A percentile compares a stretch with the other conserved stretches of the same genome.
Evolutionary conservation across 139 green algal species (phyloP).

Genomic region (Chlorella sp.): DNA sequence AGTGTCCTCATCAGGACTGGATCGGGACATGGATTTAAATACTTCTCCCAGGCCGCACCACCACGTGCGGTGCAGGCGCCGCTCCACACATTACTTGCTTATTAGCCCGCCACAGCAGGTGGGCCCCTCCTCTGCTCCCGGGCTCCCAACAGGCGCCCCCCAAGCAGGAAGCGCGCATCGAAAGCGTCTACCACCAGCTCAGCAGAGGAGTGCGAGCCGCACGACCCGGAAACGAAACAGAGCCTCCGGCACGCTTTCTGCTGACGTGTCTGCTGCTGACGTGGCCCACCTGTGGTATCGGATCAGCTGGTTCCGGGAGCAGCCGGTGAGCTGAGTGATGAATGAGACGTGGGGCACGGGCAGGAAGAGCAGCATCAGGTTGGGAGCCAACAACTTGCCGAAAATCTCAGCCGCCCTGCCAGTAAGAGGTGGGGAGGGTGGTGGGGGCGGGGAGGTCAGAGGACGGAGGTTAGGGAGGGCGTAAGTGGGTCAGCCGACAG

Average conservation of each 20-base stretch:
- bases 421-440: background rate
- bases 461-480: background rate
- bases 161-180: no score
- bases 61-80: background rate
- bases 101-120: no score
- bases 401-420: slow-evolving; percentile 29
- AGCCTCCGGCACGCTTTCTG: no score
- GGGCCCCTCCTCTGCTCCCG: no score
- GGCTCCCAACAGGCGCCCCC: no score
- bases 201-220: no score
- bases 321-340: slow-evolving; percentile 27
- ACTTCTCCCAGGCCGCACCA: no score
- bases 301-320: slow-evolving; percentile 31
- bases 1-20: no score
- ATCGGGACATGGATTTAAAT: no score
- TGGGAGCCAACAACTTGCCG: slow-evolving; percentile 31
- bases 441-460: background rate
- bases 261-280: background rate
- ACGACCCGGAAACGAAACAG: no score
- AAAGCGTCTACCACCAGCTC: no score
- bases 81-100: no score
- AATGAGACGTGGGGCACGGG: slow-evolving; percentile 46
- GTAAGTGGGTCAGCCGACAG: background rate
- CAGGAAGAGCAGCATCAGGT: slow-evolving; percentile 46
- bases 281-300: slow-evolving; percentile 34